These are phyloP conservation scores for Rhodotorula sp. DNA, from an alignment of 1,284 basidiomycete genomes.

Conservation along the genomic window DNA sequence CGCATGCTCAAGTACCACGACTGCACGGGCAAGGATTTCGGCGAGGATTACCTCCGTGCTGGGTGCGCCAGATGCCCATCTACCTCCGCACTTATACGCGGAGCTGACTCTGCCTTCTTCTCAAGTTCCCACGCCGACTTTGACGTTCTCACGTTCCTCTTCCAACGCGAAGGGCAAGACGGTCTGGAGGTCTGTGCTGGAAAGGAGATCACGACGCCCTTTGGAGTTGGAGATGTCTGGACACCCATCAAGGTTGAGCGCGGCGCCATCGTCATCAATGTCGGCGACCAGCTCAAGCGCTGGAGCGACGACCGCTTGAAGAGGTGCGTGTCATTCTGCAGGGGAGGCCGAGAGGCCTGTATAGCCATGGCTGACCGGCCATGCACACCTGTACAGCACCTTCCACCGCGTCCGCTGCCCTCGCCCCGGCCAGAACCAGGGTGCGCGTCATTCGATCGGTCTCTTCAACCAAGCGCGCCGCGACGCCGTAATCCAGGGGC, in stretches of 20 bases:
- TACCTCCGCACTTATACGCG: neutral
- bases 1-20: slow-evolving; percentile 47
- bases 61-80: slow-evolving; percentile 1
- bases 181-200: slow-evolving; percentile 48
- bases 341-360: neutral
- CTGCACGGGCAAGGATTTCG: slow-evolving; percentile 42
- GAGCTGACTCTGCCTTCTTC: neutral
- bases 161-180: slow-evolving; percentile 46
- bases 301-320: slow-evolving; percentile 48
- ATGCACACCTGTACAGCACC: slow-evolving; percentile 17
- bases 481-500: slow-evolving; percentile 45
- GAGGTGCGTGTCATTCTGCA: slow-evolving; percentile 18
- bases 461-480: slow-evolving; percentile 48
- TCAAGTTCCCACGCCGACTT: slow-evolving; percentile 47
- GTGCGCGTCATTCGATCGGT: slow-evolving; percentile 45
- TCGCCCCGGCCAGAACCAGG: slow-evolving; percentile 39
- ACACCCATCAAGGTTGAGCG: slow-evolving; percentile 37
- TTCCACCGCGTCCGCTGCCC: slow-evolving; percentile 47
- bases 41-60: slow-evolving; percentile 42
- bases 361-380: neutral
- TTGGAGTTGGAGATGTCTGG: slow-evolving; percentile 44
- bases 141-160: slow-evolving; percentile 47
- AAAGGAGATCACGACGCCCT: slow-evolving; percentile 42
- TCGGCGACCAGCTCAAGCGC: slow-evolving; percentile 45
- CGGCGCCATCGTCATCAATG: slow-evolving; percentile 48